A percentile compares a stretch with the other conserved stretches of the same genome.
phyloP scores from a whole-genome alignment of 2,329 filamentous ascomycete genomes.

The Nigrograna mackinnonii region DNA sequence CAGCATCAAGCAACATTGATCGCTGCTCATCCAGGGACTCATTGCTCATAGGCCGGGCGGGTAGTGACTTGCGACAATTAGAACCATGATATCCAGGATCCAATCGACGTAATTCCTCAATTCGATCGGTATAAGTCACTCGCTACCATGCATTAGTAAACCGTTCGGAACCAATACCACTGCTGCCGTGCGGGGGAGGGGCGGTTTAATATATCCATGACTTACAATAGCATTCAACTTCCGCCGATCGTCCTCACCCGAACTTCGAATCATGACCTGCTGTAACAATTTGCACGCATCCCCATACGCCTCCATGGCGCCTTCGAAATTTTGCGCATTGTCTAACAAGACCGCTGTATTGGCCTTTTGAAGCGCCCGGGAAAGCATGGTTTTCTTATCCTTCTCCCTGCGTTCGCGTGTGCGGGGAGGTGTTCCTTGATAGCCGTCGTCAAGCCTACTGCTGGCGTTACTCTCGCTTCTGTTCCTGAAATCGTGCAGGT shows the following conservation, averaged over 20 bases:
- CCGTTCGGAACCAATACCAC: not conserved
- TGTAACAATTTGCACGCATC: conserved; percentile 89
- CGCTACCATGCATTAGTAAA: conserved; percentile 57
- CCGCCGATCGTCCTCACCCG: conserved; percentile 81
- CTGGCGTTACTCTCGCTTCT: conserved; percentile 36
- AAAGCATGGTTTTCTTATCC: conserved; percentile 89
- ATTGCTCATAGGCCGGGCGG: conserved; percentile 68
- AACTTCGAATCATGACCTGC: conserved; percentile 83
- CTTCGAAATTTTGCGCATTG: conserved; percentile 93
- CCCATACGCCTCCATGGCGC: conserved; percentile 84
- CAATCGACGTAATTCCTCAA: conserved; percentile 81
- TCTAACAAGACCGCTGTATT: conserved; percentile 95
- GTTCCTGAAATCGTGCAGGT: conserved; percentile 16
- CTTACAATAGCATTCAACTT: conserved; percentile 94
- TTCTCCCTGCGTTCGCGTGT: conserved; percentile 50
- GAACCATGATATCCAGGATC: conserved; percentile 54
- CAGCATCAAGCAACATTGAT: conserved; percentile 36
- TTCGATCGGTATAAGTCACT: conserved; percentile 86
- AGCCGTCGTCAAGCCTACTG: conserved; percentile 34
- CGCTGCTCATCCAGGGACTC: conserved; percentile 50
- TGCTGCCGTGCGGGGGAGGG: not conserved
- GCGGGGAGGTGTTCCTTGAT: conserved; percentile 37
- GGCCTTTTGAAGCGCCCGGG: conserved; percentile 91
- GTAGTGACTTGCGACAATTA: conserved; percentile 72
- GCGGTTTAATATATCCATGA: conserved; percentile 20